Percentiles rank a stretch among this genome's conserved stretches.
These are phyloP conservation scores for Neopestalotiopsis sp. DNA, from an alignment of 2,329 filamentous ascomycete species.

Conservation along the genomic window DNA sequence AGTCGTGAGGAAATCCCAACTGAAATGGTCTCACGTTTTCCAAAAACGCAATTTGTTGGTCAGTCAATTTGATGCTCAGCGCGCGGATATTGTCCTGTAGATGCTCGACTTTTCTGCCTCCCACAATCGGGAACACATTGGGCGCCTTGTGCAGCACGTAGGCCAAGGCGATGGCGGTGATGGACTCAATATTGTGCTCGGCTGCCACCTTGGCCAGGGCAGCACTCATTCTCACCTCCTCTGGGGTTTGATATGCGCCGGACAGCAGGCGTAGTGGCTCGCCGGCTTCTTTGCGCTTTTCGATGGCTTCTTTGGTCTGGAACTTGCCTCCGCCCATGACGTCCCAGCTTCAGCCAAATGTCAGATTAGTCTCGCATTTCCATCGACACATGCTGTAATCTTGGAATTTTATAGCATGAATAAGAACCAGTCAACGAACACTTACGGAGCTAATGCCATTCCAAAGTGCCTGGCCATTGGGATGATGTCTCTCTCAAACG, in stretches of 20 bases:
- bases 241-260: neutral
- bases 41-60: conserved; percentile 54
- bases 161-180: conserved; percentile 13
- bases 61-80: conserved; percentile 48
- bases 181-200: conserved; percentile 13
- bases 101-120: conserved; percentile 53
- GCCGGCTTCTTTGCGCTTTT: conserved; percentile 13
- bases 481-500: conserved; percentile 49
- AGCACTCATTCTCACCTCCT: conserved; percentile 11
- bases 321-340: conserved; percentile 56
- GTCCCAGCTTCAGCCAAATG: conserved; percentile 49
- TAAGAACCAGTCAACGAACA: neutral
- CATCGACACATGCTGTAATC: neutral
- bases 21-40: conserved; percentile 55
- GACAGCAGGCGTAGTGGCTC: conserved; percentile 7
- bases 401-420: neutral
- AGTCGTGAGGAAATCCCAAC: conserved; percentile 53
- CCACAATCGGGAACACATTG: conserved; percentile 54
- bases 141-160: conserved; percentile 36
- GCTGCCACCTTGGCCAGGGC: conserved; percentile 14
- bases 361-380: neutral
- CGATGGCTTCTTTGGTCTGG: conserved; percentile 37
- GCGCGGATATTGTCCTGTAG: conserved; percentile 56
- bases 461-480: conserved; percentile 44
- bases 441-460: conserved; percentile 56